Conservation (phyloP, 2,329 filamentous ascomycete species). For the Sarocladium strictum region DNA sequence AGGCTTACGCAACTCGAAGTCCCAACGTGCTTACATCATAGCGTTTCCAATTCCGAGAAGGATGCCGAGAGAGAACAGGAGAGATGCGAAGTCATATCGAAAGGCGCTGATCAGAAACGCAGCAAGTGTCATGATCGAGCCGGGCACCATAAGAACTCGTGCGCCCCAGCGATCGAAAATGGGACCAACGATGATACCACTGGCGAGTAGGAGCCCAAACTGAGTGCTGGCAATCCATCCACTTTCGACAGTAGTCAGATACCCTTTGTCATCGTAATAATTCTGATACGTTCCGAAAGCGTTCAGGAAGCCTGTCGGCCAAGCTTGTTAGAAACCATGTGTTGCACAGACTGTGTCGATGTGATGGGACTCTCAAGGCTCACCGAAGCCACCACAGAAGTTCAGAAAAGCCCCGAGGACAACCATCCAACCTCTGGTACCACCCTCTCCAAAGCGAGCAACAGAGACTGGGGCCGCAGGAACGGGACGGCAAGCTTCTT, state of each 20-base stretch:
- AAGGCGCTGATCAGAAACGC: conserved; percentile 27
- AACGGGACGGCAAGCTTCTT: background rate
- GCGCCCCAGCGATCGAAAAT: conserved; percentile 34
- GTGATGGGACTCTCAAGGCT: no score
- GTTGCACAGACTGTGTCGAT: no score
- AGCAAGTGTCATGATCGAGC: conserved; percentile 27
- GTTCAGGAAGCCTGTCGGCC: conserved; percentile 21
- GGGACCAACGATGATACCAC: conserved; percentile 32
- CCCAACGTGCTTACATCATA: conserved; percentile 26
- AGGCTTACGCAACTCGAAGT: no score
- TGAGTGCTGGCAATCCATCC: conserved; percentile 36
- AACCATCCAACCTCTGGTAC: conserved; percentile 24
- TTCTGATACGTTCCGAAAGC: conserved; percentile 51
- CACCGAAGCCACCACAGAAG: conserved; percentile 23
- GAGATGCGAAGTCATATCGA: background rate
- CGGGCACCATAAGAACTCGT: conserved; percentile 26
- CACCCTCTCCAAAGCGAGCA: conserved; percentile 16
- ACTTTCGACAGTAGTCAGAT: conserved; percentile 17
- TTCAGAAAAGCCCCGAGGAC: conserved; percentile 25
- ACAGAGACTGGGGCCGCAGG: background rate
- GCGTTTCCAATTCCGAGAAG: conserved; percentile 34
- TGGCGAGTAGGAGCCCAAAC: conserved; percentile 28
- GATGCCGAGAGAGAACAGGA: conserved; percentile 32
- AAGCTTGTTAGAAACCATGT: background rate
- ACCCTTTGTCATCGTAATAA: conserved; percentile 34